Percentiles rank a stretch among this genome's conserved stretches.
These are phyloP conservation scores for Penicillium canescens DNA, from an alignment of 495 filamentous ascomycete genomes.

Conservation along the genomic window DNA sequence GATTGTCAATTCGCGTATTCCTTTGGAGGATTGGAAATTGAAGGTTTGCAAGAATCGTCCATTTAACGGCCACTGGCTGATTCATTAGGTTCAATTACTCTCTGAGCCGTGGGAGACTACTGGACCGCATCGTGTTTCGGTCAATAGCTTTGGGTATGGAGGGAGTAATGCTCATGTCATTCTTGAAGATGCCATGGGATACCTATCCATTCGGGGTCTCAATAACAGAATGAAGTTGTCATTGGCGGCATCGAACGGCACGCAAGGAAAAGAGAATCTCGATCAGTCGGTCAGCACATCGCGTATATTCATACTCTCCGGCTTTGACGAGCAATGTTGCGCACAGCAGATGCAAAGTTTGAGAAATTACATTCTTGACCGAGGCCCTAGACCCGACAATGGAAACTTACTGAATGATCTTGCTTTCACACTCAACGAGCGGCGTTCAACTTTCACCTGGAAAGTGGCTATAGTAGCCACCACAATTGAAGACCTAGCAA, in stretches of 20 bases:
- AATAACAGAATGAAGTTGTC: neutral
- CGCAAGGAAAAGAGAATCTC: no score
- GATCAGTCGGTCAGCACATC: neutral
- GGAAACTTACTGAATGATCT: conserved; percentile 21
- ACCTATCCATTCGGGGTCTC: conserved; percentile 1
- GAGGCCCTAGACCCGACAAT: neutral
- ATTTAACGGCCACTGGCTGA: neutral
- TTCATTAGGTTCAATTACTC: conserved; percentile 16
- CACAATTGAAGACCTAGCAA: conserved; percentile 5
- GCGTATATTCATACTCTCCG: conserved; percentile 19
- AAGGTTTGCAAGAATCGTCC: conserved; percentile 12
- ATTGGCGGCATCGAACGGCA: neutral
- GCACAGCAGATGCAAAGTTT: conserved; percentile 3
- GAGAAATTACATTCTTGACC: conserved; percentile 11
- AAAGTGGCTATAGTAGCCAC: conserved; percentile 17
- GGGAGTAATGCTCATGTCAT: conserved; percentile 42
- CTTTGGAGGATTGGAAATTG: conserved; percentile 29
- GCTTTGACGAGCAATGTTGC: conserved; percentile 17
- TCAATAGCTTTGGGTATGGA: conserved; percentile 43
- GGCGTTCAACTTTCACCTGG: conserved; percentile 24
- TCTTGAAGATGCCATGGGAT: conserved; percentile 31
- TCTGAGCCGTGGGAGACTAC: conserved; percentile 20
- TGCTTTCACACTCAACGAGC: conserved; percentile 31
- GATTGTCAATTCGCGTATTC: conserved; percentile 27
- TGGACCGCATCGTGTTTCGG: conserved; percentile 29